Evolutionary conservation across 192 early-diverging fungal genomes (phyloP).

Genomic region (Jimgerdemannia flammicorona): DNA sequence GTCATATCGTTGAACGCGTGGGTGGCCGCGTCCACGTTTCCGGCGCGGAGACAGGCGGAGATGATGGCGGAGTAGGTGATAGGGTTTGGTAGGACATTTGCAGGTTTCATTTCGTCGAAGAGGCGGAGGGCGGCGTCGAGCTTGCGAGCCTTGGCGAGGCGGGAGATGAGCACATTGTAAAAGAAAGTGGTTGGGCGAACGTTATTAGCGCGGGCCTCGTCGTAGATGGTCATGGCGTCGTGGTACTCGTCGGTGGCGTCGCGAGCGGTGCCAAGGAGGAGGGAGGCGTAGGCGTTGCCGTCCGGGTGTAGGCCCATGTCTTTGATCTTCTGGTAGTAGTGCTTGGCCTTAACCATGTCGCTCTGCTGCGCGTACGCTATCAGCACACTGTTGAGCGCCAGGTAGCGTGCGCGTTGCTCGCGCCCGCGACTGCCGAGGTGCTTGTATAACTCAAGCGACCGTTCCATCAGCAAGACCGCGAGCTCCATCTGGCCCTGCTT

Average conservation of each 20-base stretch:
- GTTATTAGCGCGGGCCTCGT: slow-evolving; percentile 39
- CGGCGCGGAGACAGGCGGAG: slow-evolving; percentile 49
- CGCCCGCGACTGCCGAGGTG: neutral
- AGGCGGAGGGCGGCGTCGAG: slow-evolving; percentile 42
- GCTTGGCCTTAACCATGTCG: slow-evolving; percentile 45
- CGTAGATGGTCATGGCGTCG: slow-evolving; percentile 48
- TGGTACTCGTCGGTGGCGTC: slow-evolving; percentile 47
- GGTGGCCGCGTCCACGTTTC: slow-evolving; percentile 45
- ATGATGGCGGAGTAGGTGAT: slow-evolving; percentile 57
- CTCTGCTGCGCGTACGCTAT: slow-evolving; percentile 46
- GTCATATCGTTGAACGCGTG: slow-evolving; percentile 46
- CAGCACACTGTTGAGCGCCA: slow-evolving; percentile 38
- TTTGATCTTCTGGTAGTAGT: slow-evolving; percentile 48
- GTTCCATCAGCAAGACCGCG: slow-evolving; percentile 10
- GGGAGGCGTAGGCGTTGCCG: slow-evolving; percentile 48
- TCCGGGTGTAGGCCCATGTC: slow-evolving; percentile 38
- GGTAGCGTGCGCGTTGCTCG: slow-evolving; percentile 35
- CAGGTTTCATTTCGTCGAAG: slow-evolving; percentile 51
- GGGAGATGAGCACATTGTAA: slow-evolving; percentile 58
- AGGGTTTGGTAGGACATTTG: slow-evolving; percentile 44
- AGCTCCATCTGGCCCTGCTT: slow-evolving; percentile 17
- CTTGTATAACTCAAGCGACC: slow-evolving; percentile 5
- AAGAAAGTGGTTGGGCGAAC: slow-evolving; percentile 52
- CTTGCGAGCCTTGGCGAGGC: slow-evolving; percentile 55
- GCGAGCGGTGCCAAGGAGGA: slow-evolving; percentile 42